A percentile compares a stretch with the other conserved stretches of the same genome.
Evolutionary conservation across 805 yeast species (phyloP).

Genomic region (Priceomyces haplophilus): DNA sequence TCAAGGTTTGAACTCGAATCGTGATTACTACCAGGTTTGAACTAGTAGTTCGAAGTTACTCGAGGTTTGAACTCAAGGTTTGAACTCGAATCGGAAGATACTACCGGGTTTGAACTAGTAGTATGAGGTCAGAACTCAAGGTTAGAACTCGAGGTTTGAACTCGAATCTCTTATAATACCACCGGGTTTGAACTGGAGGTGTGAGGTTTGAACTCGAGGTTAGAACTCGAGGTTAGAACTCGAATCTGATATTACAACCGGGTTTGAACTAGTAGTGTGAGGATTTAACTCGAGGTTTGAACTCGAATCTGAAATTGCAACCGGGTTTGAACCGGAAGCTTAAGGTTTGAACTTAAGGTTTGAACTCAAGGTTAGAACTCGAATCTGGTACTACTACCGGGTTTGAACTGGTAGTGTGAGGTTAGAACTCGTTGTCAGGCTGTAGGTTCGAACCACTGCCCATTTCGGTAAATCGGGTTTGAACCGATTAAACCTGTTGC

Average conservation of each 20-base stretch:
- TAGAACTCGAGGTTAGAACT: neutral
- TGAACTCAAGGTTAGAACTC: neutral
- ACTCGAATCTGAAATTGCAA: neutral
- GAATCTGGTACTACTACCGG: neutral
- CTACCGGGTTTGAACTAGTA: neutral
- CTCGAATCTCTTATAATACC: neutral
- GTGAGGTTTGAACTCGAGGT: neutral
- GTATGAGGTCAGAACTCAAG: neutral
- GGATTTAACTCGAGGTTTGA: neutral
- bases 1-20: neutral
- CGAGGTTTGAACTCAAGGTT: neutral
- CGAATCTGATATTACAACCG: neutral
- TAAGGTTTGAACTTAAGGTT: neutral
- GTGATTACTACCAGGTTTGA: neutral
- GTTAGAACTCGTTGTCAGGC: neutral
- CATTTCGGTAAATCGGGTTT: neutral
- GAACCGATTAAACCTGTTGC: too few species aligned
- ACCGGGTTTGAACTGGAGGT: neutral
- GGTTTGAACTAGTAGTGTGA: neutral
- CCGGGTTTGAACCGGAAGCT: neutral
- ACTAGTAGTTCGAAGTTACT: neutral
- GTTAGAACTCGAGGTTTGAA: neutral
- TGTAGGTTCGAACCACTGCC: neutral
- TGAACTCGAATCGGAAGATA: neutral
- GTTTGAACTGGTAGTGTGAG: neutral